Base-by-base conservation (phyloP, 495 filamentous ascomycete species). In the Ramalina intermedia region DNA sequence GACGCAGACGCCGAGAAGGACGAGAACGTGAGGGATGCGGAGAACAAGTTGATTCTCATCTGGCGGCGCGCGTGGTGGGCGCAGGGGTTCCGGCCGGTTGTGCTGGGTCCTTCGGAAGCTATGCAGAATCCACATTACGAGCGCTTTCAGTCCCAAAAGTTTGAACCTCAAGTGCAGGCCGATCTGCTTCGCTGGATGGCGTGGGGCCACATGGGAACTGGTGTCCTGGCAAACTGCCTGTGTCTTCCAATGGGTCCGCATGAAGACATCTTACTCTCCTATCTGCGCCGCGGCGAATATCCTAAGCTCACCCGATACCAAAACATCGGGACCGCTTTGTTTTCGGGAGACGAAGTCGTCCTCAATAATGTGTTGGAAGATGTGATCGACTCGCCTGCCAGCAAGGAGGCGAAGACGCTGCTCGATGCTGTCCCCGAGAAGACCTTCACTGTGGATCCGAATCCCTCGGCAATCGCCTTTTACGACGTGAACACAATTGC, bases 11-110 rank as follows among this genome's bases (percentile, higher is more conserved):
- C 51, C 11, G 72, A 82, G 53, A 76, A 78, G 54, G 76, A 79
- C 39, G 69, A 72, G 46, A 69, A 70, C 12, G 69, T 70, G 37
- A 74, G 76, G 51, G 74, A 79, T 27, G 82, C 85, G 4, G 85
- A 96, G 59, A 79, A 79, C 54, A 75, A 81, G 55, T 66, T 98
- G 41, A 68, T 98, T 36, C 72, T 93, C 46, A 76, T 83, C 47
- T 98, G 91, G 91, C 76, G 88, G 47, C 72, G 88, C 45, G 91
- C 89, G 7, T 96, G 87, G 85, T 96, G 84, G 80, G 87, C 88
- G 12, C 75, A 90, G 54, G 91, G 91, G 6, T 96, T 98, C 61
- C 79, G 72, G 45, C 91, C 91, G 1, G 71, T 91, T 12, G 80
- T 96, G 38, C 65, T 98, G 49, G 79, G 82, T 23, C 74, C 76